A percentile compares a stretch with the other conserved stretches of the same genome.
Conservation (phyloP, 441 rosid species). For the Gossypium lobatum region DNA sequence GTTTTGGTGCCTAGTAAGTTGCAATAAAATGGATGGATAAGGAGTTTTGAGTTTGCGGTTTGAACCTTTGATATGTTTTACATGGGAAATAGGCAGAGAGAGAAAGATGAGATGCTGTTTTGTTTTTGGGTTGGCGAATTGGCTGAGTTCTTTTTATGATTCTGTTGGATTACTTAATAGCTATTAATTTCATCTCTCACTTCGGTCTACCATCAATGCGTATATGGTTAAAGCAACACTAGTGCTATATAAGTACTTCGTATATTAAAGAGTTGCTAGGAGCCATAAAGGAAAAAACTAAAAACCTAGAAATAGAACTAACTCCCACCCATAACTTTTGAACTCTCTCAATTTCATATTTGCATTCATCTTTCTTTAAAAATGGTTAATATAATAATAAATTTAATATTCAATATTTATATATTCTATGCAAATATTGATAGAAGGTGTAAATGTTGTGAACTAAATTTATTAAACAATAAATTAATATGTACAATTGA, state of each 20-base stretch:
- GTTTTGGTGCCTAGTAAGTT: constrained; percentile 29
- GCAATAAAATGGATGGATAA: constrained; percentile 27
- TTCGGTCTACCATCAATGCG: not conserved
- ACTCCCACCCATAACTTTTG: too few relatives aligned
- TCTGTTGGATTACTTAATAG: not conserved
- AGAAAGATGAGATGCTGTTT: not conserved
- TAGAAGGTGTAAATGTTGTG: rapidly evolving
- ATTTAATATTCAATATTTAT: too few relatives aligned
- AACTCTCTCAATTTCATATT: too few relatives aligned
- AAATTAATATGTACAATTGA: too few relatives aligned
- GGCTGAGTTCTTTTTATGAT: not conserved
- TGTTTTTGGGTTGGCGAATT: not conserved
- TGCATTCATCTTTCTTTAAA: too few relatives aligned
- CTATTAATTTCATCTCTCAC: not conserved
- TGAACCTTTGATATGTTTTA: constrained; percentile 9
- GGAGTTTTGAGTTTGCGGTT: constrained; percentile 18
- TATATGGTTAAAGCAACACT: not conserved
- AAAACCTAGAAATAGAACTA: too few relatives aligned
- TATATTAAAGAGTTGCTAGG: not conserved
- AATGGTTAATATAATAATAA: too few relatives aligned
- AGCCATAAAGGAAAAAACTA: not conserved
- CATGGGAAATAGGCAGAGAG: constrained; percentile 6
- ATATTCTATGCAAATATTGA: too few relatives aligned
- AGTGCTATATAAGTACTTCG: not conserved
- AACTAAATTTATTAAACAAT: too few relatives aligned